Conservation (phyloP, 108 stramenopile species). For the Pseudonitzschia multiseries region DNA sequence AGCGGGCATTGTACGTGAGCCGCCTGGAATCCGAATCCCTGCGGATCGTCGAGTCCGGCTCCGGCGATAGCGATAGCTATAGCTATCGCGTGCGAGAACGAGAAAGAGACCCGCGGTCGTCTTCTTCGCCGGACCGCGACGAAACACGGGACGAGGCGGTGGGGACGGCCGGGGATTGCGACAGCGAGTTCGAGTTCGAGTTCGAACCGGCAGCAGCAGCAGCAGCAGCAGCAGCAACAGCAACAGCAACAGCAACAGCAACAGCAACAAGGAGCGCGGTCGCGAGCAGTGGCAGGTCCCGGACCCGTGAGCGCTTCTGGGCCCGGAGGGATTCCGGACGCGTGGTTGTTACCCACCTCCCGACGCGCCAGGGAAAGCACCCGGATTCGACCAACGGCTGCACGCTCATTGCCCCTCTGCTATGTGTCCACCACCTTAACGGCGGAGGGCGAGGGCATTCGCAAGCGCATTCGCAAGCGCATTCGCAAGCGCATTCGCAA, state of each 20-base stretch:
- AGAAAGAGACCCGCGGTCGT: too few species aligned
- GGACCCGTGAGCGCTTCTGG: conserved; percentile 56
- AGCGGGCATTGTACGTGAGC: conserved; percentile 50
- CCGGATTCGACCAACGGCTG: conserved; percentile 83
- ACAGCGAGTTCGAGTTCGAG: too few species aligned
- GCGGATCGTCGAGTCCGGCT: too few species aligned
- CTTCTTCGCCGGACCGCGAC: too few species aligned
- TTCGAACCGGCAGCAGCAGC: too few species aligned
- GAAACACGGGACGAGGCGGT: too few species aligned
- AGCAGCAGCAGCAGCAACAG: background rate
- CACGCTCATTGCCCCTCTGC: conserved; percentile 85
- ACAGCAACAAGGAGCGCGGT: background rate
- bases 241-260: background rate
- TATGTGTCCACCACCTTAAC: conserved; percentile 62
- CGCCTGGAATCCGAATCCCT: conserved; percentile 8
- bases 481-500: conserved; percentile 22
- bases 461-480: conserved; percentile 14
- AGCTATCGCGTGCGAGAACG: too few species aligned
- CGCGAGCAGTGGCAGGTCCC: conserved; percentile 17
- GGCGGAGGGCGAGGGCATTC: background rate
- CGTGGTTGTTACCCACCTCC: conserved; percentile 47
- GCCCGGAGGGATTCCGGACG: conserved; percentile 26
- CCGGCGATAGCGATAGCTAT: too few species aligned
- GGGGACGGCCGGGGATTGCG: too few species aligned
- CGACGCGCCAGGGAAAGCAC: conserved; percentile 77